Conservation (phyloP, 768 basidiomycete genomes). For the Lanmaoa pseudosensibilis region DNA sequence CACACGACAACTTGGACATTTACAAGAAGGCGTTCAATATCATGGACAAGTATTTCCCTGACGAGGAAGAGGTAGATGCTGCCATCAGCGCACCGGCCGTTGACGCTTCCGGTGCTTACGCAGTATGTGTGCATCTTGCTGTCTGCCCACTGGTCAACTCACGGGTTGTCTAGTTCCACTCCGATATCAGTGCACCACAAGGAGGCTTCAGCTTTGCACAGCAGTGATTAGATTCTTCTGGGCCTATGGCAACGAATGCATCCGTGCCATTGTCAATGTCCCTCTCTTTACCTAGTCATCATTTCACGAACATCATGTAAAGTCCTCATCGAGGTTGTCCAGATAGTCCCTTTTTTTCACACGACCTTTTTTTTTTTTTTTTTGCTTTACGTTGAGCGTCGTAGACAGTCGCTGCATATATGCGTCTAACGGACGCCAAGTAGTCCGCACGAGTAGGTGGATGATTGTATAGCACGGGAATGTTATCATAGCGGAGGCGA, state of each 20-base stretch:
- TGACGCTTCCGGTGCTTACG: conserved; percentile 71
- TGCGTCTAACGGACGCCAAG: conserved; percentile 38
- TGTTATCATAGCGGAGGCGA: conserved; percentile 20
- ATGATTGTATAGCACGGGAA: conserved; percentile 21
- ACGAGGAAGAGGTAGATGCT: conserved; percentile 91
- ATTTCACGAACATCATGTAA: conserved; percentile 27
- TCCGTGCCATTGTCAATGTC: not conserved
- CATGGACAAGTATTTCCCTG: conserved; percentile 98
- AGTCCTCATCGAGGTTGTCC: conserved; percentile 10
- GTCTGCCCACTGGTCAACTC: conserved; percentile 1
- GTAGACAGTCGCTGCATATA: conserved; percentile 21
- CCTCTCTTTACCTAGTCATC: conserved; percentile 13
- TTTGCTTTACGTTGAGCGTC: conserved; percentile 25
- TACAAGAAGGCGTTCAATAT: conserved; percentile 99
- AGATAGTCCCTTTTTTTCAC: conserved; percentile 12
- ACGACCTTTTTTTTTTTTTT: conserved; percentile 14
- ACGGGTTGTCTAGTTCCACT: conserved; percentile 61
- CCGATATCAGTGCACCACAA: conserved; percentile 83
- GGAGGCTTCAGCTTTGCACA: conserved; percentile 96
- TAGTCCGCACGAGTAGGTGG: conserved; percentile 18
- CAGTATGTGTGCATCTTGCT: conserved; percentile 46
- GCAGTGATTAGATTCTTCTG: conserved; percentile 35
- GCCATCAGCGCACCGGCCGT: conserved; percentile 75
- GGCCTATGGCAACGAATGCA: conserved; percentile 4
- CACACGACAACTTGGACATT: conserved; percentile 98